Evolutionary conservation across 225 moss, liverwort and hornwort species (phyloP).

Genomic region (Polytrichum commune): DNA sequence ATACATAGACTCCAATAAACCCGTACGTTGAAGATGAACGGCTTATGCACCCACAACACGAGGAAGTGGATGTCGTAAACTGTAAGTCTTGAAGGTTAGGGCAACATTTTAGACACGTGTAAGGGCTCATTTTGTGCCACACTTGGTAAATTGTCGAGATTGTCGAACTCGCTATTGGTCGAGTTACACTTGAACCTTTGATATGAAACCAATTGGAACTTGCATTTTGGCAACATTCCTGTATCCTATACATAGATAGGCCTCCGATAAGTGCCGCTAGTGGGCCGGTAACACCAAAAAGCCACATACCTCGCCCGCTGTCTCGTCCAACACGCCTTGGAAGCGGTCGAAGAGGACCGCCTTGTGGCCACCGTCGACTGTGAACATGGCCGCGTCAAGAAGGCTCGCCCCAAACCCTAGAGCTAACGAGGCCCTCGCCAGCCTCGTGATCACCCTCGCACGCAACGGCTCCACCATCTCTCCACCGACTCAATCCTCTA

Average conservation of each 20-base stretch:
- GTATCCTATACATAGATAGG: too few species aligned
- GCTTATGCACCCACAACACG: slow-evolving; percentile 2
- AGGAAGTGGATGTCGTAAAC: slow-evolving; percentile 3
- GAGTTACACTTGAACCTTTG: too few species aligned
- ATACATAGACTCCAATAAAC: background rate
- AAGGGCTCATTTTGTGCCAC: too few species aligned
- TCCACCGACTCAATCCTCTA: too few species aligned
- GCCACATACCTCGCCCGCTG: background rate
- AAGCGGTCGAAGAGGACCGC: slow-evolving; percentile 1
- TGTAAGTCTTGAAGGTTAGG: too few species aligned
- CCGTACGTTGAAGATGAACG: slow-evolving; percentile 1
- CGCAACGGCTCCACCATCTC: background rate
- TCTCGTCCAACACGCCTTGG: slow-evolving; percentile 8
- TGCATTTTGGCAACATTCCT: too few species aligned
- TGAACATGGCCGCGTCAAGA: background rate
- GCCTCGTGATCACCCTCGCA: background rate
- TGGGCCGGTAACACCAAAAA: too few species aligned
- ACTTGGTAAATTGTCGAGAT: too few species aligned
- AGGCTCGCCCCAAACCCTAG: slow-evolving; percentile 1
- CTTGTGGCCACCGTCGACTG: slow-evolving; percentile 8
- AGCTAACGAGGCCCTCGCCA: background rate
- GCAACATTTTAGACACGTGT: too few species aligned
- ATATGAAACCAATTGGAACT: too few species aligned
- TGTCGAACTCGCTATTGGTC: too few species aligned
- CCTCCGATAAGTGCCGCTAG: background rate